Evolutionary conservation across 306 rosid species (phyloP).

Genomic region (Geum urbanum): DNA sequence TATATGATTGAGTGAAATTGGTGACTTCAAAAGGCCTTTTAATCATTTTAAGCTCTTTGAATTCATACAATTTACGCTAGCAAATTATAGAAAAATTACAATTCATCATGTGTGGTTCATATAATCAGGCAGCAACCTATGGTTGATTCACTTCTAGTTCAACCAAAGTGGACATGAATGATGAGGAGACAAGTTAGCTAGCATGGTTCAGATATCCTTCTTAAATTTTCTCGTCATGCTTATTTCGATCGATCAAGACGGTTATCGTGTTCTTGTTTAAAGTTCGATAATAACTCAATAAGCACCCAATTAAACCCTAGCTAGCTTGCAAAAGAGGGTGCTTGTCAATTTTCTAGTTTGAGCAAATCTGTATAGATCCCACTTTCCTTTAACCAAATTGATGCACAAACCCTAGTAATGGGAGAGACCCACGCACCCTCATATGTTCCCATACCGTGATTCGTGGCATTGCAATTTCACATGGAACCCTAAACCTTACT

Average conservation of each 20-base stretch:
- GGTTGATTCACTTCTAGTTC: slow-evolving; percentile 31
- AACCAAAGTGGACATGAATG: slow-evolving; percentile 21
- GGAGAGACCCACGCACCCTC: slow-evolving; percentile 19
- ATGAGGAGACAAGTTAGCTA: not conserved
- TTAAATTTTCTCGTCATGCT: too few species aligned
- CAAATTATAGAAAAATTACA: slow-evolving; percentile 12
- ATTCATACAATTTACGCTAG: slow-evolving; percentile 17
- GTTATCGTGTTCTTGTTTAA: not conserved
- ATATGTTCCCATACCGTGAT: slow-evolving; percentile 51
- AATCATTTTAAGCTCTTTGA: slow-evolving; percentile 6
- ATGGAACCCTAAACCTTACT: slow-evolving; percentile 29
- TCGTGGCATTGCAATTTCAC: slow-evolving; percentile 45
- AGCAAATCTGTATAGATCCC: not conserved
- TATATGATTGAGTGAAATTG: not conserved
- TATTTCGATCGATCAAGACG: not conserved
- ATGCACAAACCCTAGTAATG: slow-evolving; percentile 27
- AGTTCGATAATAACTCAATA: not conserved
- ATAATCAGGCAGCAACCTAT: slow-evolving; percentile 16
- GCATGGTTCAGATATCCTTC: not conserved
- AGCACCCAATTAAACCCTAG: not conserved
- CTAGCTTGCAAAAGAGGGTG: slow-evolving; percentile 11
- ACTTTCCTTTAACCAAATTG: slow-evolving; percentile 26
- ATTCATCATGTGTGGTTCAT: slow-evolving; percentile 31
- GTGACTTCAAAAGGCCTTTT: not conserved
- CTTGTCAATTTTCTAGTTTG: slow-evolving; percentile 28